Base-by-base conservation (phyloP, 2,329 filamentous ascomycete genomes). In the Knoxdaviesia capensis region DNA sequence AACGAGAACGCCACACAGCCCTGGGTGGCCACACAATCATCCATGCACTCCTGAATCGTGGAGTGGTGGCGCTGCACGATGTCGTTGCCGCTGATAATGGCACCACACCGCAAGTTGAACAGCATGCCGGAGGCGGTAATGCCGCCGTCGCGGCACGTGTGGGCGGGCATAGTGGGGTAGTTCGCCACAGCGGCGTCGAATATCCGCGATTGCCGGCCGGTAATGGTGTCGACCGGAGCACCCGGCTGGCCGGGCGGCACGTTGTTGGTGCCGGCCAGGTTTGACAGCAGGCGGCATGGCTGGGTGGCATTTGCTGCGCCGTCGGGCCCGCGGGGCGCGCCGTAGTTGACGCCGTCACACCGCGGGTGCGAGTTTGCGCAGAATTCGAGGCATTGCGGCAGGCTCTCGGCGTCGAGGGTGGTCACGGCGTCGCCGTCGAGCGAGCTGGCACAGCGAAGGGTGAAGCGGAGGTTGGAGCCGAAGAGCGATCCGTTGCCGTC, bases 311-410 rank as follows among this genome's bases (percentile, higher is more conserved):
- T n/a, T n/a, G n/a, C n/a, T n/a, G n/a, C n/a, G n/a, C n/a, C n/a
- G n/a, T n/a, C n/a, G n/a, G n/a, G n/a, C 8, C 38, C 34, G 9
- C 40, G 37, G 10, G 10, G 8, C 6, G 36, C 33, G 41, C 34
- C 43, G 35, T 34, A 45, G 37, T 39, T 45, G 37, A 45, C 20
- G 34, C 37, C 43, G 10, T 45, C 40, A 31, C 43, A 45, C 35
- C 38, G 40, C 4, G 43, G 43, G 35, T 45, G 43, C 38, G 43
- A 45, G 33, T 30, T 40, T 34, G 40, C 41, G 41, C 43, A 45
- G 11, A 40, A 42, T 20, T 40, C 40, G 29, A 40, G 37, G 38
- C 43, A 45, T 30, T 40, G 31, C 6, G 29, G 20, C n/a, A 45
- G 41, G 6, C 31, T 20, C 4, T 33, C 32, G 7, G 38, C 40